These are phyloP conservation scores for Epithemia pelagica DNA, from an alignment of 108 stramenopile genomes.

Conservation along the genomic window DNA sequence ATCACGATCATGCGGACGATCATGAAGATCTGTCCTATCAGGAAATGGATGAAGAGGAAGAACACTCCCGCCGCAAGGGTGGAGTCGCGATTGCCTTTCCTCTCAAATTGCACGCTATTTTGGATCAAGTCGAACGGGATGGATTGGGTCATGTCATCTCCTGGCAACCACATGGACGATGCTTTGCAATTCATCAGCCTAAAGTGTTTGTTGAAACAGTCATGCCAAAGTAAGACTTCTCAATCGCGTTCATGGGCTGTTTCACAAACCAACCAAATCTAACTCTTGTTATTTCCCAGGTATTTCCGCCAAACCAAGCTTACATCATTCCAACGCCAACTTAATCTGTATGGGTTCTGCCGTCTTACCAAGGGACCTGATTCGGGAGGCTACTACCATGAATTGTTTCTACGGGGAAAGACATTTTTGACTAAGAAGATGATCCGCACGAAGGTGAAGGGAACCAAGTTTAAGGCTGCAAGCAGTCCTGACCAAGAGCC, in stretches of 20 bases:
- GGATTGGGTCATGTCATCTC: conserved; percentile 51
- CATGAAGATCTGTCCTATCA: conserved; percentile 8
- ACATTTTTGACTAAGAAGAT: conserved; percentile 36
- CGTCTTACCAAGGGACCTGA: conserved; percentile 48
- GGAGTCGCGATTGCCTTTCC: conserved; percentile 64
- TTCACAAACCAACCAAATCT: too few species aligned
- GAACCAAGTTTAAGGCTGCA: conserved; percentile 57
- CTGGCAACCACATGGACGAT: conserved; percentile 75
- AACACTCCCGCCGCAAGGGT: conserved; percentile 23
- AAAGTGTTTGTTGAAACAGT: conserved; percentile 54
- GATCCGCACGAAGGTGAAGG: conserved; percentile 66
- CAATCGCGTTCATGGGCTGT: conserved; percentile 41
- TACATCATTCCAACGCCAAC: conserved; percentile 82
- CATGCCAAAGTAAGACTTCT: conserved; percentile 72
- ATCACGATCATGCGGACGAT: conserved; percentile 53
- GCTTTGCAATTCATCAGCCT: conserved; percentile 70
- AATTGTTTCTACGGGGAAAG: conserved; percentile 58
- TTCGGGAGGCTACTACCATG: conserved; percentile 50
- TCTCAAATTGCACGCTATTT: conserved; percentile 55
- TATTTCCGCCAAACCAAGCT: conserved; percentile 48
- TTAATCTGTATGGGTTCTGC: conserved; percentile 54
- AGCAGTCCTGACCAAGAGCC: conserved; percentile 50
- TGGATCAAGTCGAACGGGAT: conserved; percentile 50
- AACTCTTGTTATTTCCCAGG: too few species aligned
- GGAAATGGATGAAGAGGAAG: conserved; percentile 12